These are phyloP conservation scores for Ophiosphaerella herpotricha DNA, from an alignment of 2,329 filamentous ascomycete species.

Conservation along the genomic window DNA sequence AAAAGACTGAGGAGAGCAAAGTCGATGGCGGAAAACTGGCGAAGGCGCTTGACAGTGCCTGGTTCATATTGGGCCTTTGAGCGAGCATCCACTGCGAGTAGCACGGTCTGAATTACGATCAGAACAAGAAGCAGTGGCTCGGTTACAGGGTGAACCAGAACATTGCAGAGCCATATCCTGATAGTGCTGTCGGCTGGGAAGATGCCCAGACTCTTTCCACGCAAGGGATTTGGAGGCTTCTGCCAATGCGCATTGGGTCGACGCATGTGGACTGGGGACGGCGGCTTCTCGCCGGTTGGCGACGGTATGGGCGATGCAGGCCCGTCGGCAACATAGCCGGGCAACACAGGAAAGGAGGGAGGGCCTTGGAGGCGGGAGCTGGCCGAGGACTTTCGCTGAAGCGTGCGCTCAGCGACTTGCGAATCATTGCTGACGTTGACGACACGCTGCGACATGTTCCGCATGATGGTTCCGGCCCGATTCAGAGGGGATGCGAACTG, in stretches of 20 bases:
- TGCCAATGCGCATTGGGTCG: slow-evolving; percentile 50
- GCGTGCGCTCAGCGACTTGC: slow-evolving; percentile 75
- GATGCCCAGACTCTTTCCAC: slow-evolving; percentile 82
- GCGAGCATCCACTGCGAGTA: slow-evolving; percentile 84
- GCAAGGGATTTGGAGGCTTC: slow-evolving; percentile 71
- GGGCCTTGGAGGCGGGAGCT: slow-evolving; percentile 59
- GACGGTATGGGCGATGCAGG: slow-evolving; percentile 36
- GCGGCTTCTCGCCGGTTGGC: slow-evolving; percentile 45
- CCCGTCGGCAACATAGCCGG: slow-evolving; percentile 54
- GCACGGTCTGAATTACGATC: slow-evolving; percentile 83
- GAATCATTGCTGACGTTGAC: slow-evolving; percentile 96
- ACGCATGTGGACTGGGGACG: slow-evolving; percentile 32
- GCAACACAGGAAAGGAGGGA: slow-evolving; percentile 57
- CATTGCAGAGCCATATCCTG: slow-evolving; percentile 74
- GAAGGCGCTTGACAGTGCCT: slow-evolving; percentile 52
- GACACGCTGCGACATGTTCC: slow-evolving; percentile 91
- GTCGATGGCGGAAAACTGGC: slow-evolving; percentile 75
- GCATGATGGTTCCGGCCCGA: slow-evolving; percentile 57
- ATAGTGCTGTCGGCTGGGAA: slow-evolving; percentile 79
- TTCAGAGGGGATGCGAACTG: slow-evolving; percentile 53
- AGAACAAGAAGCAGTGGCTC: slow-evolving; percentile 86
- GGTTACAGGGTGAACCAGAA: slow-evolving; percentile 83
- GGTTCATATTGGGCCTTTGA: slow-evolving; percentile 68
- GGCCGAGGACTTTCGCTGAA: slow-evolving; percentile 65
- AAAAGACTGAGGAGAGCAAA: slow-evolving; percentile 84